Evolutionary conservation across 169 alveolate species (phyloP).

Genomic region (Theileria orientalis): DNA sequence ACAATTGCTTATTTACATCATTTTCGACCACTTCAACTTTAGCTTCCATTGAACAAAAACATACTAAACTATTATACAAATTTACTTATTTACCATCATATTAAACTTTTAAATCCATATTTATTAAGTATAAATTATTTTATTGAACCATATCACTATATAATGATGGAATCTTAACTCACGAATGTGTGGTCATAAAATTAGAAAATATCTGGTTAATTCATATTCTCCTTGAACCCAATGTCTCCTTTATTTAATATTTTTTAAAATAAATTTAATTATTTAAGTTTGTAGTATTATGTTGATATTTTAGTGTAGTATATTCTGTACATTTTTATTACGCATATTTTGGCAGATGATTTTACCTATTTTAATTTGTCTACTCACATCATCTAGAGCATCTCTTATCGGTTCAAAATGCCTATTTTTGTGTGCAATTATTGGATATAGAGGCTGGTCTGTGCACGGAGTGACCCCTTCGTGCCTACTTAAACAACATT

Average conservation of each 20-base stretch:
- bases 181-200: background rate
- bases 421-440: background rate
- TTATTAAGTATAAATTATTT: background rate
- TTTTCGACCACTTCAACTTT: conserved; percentile 1
- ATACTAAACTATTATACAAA: background rate
- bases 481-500: background rate
- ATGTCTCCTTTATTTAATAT: background rate
- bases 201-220: background rate
- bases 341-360: conserved; percentile 7
- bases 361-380: background rate
- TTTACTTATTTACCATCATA: background rate
- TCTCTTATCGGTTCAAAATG: background rate
- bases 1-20: background rate
- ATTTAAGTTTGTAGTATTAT: background rate
- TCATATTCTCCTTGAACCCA: background rate
- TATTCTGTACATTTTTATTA: background rate
- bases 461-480: background rate
- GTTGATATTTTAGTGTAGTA: background rate
- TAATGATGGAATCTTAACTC: background rate
- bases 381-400: background rate
- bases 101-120: background rate
- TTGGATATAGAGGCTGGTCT: background rate
- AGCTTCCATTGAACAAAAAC: conserved; percentile 8
- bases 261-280: background rate
- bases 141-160: too few species aligned